These are phyloP conservation scores for Penicilliopsis zonata DNA, from an alignment of 495 filamentous ascomycete species.

Conservation along the genomic window DNA sequence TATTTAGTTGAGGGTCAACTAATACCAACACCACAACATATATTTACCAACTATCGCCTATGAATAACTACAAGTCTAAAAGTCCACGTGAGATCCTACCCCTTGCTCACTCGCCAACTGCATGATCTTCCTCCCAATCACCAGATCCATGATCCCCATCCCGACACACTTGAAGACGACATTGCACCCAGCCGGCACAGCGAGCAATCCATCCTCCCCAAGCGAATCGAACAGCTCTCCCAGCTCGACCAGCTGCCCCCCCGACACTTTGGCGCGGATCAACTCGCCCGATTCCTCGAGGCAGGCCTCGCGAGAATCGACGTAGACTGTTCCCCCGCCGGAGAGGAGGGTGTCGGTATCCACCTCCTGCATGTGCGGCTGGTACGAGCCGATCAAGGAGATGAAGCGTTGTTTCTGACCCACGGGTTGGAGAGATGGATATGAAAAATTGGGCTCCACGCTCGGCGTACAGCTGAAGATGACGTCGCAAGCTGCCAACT, in stretches of 20 bases:
- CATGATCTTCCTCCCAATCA: slow-evolving; percentile 56
- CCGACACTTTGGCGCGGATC: slow-evolving; percentile 55
- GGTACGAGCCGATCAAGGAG: slow-evolving; percentile 74
- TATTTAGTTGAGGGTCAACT: too few relatives aligned
- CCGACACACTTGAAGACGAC: slow-evolving; percentile 44
- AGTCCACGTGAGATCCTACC: slow-evolving; percentile 58
- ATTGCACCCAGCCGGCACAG: slow-evolving; percentile 43
- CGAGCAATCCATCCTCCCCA: slow-evolving; percentile 8
- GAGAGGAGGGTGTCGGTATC: slow-evolving; percentile 66
- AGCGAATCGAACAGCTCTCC: slow-evolving; percentile 62
- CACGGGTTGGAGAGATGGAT: slow-evolving; percentile 39
- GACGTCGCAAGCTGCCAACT: slow-evolving; percentile 41
- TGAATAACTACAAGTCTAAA: slow-evolving; percentile 42
- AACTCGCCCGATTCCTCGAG: slow-evolving; percentile 83
- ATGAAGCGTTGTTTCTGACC: slow-evolving; percentile 57
- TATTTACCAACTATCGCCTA: too few relatives aligned
- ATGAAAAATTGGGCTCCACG: slow-evolving; percentile 48
- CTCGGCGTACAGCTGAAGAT: slow-evolving; percentile 72
- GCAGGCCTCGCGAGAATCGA: slow-evolving; percentile 71
- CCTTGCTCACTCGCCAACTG: slow-evolving; percentile 55
- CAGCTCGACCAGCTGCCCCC: slow-evolving; percentile 66
- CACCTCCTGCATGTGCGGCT: slow-evolving; percentile 75
- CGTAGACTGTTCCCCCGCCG: slow-evolving; percentile 60
- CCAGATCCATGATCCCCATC: slow-evolving; percentile 37
- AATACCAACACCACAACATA: too few relatives aligned